Evolutionary conservation across 257 asterid genomes (phyloP), one percentile per base, ranked within the genome.

Genomic region (Solanum habrochaites): DNA sequence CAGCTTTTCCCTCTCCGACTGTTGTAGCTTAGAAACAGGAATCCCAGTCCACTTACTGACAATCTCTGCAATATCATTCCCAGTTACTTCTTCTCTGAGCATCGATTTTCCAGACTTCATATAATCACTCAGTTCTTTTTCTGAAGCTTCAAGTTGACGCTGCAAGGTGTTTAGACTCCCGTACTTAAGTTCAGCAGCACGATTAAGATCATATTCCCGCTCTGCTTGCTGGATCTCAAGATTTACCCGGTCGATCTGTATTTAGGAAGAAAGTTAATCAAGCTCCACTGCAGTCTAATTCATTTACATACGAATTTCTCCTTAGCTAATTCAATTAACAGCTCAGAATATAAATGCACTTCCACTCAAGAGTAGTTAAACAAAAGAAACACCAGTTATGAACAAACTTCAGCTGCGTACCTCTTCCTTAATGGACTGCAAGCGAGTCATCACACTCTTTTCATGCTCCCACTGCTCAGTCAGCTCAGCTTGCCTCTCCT

Each of bases 31-130:
- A 52, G 98, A 95, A 72, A 96, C 91, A 13, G 99, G 99, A 47
- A 96, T 96, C 58, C 99, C 98, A 0, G 99, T 96, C 99, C 99
- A 96, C 93, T 95, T 95, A 72, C 98, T 94, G n/a, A 96, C 99
- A 39, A 96, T 95, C 91, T 96, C 98, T 3, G 98, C 98, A 27
- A 96, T 95, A 62, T 96, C 99, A 25, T 85, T 89, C 32, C 96
- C 99, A 2, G 94, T 80, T 14, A 96, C 99, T 93, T 96, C 99
- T 89, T 96, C 99, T 87, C 98, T 91, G 20, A 96, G 96, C 98
- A 96, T 93, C 70, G 99, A 95, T 87, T 95, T 96, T 23, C 98
- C 99, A 13, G 99, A 96, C 87, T 74, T 92, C 94, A 94, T 90
- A 83, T 95, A 95, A 82, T 96, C 98, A 60, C 92, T 95, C 40